A percentile compares a stretch with the other conserved stretches of the same genome.
Conservation (phyloP, 2,329 filamentous ascomycete genomes). For the Alternaria infectoria region DNA sequence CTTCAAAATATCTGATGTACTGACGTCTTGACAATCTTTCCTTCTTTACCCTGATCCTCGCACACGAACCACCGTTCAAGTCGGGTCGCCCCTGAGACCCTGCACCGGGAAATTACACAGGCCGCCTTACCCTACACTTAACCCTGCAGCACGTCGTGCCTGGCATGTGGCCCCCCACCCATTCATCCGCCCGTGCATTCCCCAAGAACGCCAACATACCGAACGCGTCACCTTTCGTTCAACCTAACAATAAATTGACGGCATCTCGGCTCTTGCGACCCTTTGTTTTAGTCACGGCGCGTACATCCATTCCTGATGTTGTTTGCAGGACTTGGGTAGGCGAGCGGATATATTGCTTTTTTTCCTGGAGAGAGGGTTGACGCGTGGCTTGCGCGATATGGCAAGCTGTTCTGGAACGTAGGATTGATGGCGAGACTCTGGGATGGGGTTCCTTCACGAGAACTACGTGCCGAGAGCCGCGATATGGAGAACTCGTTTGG, state of each 20-base stretch:
- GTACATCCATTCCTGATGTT: not conserved
- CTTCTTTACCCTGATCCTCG: not conserved
- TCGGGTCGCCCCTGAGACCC: not conserved
- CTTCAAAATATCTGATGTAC: not conserved
- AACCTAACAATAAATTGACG: not conserved
- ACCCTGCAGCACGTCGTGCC: not conserved
- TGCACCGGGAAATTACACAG: slow-evolving; percentile 4
- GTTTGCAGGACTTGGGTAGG: not conserved
- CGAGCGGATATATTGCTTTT: not conserved
- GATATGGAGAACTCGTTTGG: not conserved
- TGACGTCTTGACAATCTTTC: not conserved
- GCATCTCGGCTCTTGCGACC: not conserved
- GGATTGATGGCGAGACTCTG: not conserved
- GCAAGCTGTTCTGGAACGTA: not conserved
- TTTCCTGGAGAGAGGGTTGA: not conserved
- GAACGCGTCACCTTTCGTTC: not conserved
- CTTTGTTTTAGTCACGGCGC: not conserved
- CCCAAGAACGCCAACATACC: not conserved
- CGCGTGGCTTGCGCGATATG: not conserved
- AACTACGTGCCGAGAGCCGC: not conserved
- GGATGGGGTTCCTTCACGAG: not conserved
- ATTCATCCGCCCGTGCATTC: not conserved
- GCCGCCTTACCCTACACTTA: not conserved
- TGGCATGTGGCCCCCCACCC: not conserved
- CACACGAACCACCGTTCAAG: not conserved